Evolutionary conservation across 768 basidiomycete genomes (phyloP), one percentile per base, ranked within the genome.

Genomic region (Exidia glandulosa): DNA sequence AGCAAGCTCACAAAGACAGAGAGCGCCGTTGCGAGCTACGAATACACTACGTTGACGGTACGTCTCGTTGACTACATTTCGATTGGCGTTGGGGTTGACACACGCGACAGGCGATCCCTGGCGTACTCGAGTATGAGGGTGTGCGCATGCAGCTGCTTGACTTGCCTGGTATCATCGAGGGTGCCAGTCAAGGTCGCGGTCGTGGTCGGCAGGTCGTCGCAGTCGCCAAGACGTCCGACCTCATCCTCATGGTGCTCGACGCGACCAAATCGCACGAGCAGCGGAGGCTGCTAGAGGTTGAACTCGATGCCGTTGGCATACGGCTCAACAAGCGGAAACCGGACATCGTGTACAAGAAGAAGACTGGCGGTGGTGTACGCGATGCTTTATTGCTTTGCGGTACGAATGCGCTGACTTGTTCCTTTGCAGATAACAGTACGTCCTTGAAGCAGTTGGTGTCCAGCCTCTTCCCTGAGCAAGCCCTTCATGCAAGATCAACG

Each of bases 281-380:
- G 67, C 84, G 87, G 59, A 76, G 82, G 56, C 77, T 95, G 61
- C 76, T 98, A 29, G 96, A 98, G 71, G 80, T 90, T 36, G 96
- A 99, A 72, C 76, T 99, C 19, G 96, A 99, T 68, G 90, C 94
- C 3, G 94, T 99, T 37, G 96, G 96, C 2, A 97, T 99, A 63
- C 81, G 96, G 52, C 72, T 99, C 63, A 99, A 99, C 75, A 89
- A 88, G 67, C 77, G 73, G 60, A 88, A 83, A 67, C 96, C 96
- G 1, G 96, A 99, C 69, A 85, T 98, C 5, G 89, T 96, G 2
- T 94, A 98, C 79, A 97, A 94, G 74, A 85, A 83, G 65, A 91
- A 88, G 69, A 87, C 89, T 3, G 93, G 91, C 5, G 94, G 95
- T 55, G 95, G 94, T 54, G 93, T 94, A 65, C 73, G 83, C 77